Evolutionary conservation across 2,329 filamentous ascomycete genomes (phyloP).

Genomic region (Coniochaeta pulveracea): DNA sequence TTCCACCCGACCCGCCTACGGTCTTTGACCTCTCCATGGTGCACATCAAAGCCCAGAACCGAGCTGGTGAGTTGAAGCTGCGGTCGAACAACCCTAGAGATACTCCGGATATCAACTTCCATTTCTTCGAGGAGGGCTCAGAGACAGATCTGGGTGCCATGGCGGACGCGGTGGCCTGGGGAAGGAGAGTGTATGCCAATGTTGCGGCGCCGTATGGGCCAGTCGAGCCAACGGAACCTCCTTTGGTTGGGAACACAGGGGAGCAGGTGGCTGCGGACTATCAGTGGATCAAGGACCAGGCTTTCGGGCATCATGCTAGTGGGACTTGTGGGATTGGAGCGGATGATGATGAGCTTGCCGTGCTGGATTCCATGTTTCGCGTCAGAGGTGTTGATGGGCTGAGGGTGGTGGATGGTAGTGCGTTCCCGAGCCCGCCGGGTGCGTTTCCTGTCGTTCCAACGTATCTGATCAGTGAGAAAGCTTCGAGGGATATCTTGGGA

Average conservation of each 20-base stretch:
- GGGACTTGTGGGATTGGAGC: slow-evolving; percentile 43
- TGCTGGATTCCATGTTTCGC: slow-evolving; percentile 43
- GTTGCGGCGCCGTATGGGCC: neutral
- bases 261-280: neutral
- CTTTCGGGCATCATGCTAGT: slow-evolving; percentile 45
- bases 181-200: neutral
- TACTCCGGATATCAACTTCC: slow-evolving; percentile 36
- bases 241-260: neutral
- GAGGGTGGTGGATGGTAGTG: slow-evolving; percentile 48
- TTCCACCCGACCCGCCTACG: slow-evolving; percentile 20
- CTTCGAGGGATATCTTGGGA: slow-evolving; percentile 12
- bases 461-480: slow-evolving; percentile 48
- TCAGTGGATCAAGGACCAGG: slow-evolving; percentile 26
- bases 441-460: slow-evolving; percentile 31
- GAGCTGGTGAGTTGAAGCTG: slow-evolving; percentile 34
- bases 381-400: slow-evolving; percentile 42
- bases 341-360: slow-evolving; percentile 39
- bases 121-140: slow-evolving; percentile 30
- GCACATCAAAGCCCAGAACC: slow-evolving; percentile 22
- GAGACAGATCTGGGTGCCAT: slow-evolving; percentile 18
- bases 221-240: neutral
- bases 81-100: slow-evolving; percentile 39
- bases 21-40: slow-evolving; percentile 24
- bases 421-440: slow-evolving; percentile 37
- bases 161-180: neutral